These are phyloP conservation scores for Suillus subluteus DNA, from an alignment of 768 basidiomycete genomes.

Conservation along the genomic window DNA sequence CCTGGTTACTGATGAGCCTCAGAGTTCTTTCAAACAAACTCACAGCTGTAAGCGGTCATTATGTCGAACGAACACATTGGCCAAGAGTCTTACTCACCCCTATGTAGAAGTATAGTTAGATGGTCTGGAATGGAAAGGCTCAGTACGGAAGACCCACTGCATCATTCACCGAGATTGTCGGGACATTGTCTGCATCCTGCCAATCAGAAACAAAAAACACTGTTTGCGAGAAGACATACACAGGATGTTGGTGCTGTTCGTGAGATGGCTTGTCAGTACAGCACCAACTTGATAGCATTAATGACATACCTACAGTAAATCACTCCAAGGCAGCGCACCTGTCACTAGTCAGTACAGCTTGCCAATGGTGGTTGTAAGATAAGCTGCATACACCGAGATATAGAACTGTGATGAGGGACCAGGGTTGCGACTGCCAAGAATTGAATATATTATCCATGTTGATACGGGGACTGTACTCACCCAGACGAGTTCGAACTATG, in stretches of 20 bases:
- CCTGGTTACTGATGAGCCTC: neutral
- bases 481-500: neutral
- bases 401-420: neutral
- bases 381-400: neutral
- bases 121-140: neutral
- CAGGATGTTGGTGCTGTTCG: neutral
- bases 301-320: neutral
- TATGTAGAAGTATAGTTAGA: neutral
- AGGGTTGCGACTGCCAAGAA: neutral
- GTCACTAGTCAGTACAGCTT: neutral
- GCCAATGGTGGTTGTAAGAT: neutral
- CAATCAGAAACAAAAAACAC: neutral
- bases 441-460: neutral
- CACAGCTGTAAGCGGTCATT: neutral
- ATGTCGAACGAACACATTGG: neutral
- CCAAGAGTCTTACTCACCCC: neutral
- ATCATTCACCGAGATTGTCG: neutral
- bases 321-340: neutral
- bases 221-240: neutral
- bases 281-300: neutral
- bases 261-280: neutral
- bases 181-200: rapidly evolving
- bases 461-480: neutral
- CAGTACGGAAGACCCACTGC: neutral
- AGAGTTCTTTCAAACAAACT: neutral